phyloP scores from a whole-genome alignment of 2,329 filamentous ascomycete genomes.

The Lecanicillium sp. region DNA sequence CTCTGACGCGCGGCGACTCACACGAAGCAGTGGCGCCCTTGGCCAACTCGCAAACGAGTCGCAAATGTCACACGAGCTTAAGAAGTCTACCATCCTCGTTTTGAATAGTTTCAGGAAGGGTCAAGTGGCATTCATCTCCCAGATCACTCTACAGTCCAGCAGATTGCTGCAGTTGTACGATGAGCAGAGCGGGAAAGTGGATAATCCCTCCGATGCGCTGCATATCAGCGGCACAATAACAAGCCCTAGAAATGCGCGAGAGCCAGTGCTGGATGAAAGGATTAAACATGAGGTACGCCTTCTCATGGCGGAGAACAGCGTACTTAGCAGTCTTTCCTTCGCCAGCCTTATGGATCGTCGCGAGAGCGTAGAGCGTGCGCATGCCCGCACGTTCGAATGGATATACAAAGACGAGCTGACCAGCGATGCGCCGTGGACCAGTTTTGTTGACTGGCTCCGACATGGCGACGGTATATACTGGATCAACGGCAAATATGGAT shows the following conservation, averaged over 20 bases:
- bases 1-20: too few species aligned
- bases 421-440: neutral
- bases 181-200: neutral
- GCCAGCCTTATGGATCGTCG: neutral
- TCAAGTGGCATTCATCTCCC: neutral
- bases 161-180: neutral
- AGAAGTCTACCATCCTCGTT: neutral
- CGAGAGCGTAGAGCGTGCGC: slow-evolving; percentile 5
- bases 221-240: neutral
- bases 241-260: neutral
- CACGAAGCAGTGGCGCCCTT: neutral
- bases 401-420: slow-evolving; percentile 1
- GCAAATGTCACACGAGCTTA: neutral
- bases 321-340: slow-evolving; percentile 5
- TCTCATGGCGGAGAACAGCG: neutral
- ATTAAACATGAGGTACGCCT: neutral
- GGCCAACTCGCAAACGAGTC: neutral
- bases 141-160: neutral
- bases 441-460: slow-evolving; percentile 21
- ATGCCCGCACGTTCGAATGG: slow-evolving; percentile 11
- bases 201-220: neutral
- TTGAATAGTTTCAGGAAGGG: neutral
- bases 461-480: slow-evolving; percentile 22
- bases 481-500: slow-evolving; percentile 33
- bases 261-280: neutral